These are phyloP conservation scores for Gossypium gossypioides DNA, from an alignment of 441 rosid genomes.

Conservation along the genomic window DNA sequence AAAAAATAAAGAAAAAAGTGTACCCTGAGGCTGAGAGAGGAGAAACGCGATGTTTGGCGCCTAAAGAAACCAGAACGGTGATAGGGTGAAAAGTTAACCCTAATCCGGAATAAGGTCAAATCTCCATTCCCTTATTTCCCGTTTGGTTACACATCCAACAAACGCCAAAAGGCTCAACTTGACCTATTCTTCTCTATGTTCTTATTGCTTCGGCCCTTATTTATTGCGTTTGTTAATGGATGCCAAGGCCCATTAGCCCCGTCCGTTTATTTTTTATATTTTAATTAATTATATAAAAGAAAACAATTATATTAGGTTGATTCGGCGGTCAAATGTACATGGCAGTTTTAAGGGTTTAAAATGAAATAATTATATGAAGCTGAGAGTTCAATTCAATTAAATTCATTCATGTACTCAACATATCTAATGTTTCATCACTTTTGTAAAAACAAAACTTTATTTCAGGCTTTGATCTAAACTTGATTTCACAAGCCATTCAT, in stretches of 20 bases:
- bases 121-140: not conserved
- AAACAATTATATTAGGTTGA: not conserved
- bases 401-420: not conserved
- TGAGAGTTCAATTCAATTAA: not conserved
- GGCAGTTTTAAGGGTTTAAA: not conserved
- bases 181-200: not conserved
- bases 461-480: not conserved
- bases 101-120: constrained; percentile 40
- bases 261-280: not conserved
- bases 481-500: not conserved
- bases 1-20: not conserved
- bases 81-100: constrained; percentile 37
- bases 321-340: not conserved
- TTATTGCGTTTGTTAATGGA: not conserved
- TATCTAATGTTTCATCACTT: not conserved
- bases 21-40: constrained; percentile 10
- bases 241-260: not conserved
- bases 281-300: not conserved
- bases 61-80: constrained; percentile 15
- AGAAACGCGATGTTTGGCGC: constrained; percentile 37
- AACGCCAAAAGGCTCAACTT: not conserved
- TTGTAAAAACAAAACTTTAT: not conserved
- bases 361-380: not conserved
- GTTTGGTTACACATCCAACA: constrained; percentile 49
- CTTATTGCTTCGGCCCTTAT: not conserved